A percentile compares a stretch with the other conserved stretches of the same genome.
These are phyloP conservation scores for Coemansia sp. DNA, from an alignment of 192 early-diverging fungal genomes.

Conservation along the genomic window DNA sequence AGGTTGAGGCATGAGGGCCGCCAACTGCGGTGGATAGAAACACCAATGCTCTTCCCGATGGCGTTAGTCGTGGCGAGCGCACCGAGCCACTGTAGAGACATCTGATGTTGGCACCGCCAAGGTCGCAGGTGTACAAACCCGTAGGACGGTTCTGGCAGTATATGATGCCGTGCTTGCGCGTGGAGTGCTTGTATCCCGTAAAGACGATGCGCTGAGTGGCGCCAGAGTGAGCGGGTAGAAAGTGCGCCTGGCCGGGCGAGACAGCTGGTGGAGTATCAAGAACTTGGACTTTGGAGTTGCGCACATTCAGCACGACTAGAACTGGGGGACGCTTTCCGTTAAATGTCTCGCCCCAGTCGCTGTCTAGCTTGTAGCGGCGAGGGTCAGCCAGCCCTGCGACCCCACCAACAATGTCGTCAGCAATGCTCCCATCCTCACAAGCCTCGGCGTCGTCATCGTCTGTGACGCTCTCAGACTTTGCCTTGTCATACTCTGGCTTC, in stretches of 20 bases:
- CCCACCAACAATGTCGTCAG: slow-evolving; percentile 38
- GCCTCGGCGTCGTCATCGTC: background rate
- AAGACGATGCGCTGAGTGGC: slow-evolving; percentile 55
- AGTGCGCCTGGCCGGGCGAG: slow-evolving; percentile 53
- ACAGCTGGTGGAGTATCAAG: slow-evolving; percentile 16
- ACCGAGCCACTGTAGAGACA: slow-evolving; percentile 44
- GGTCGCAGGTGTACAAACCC: slow-evolving; percentile 56
- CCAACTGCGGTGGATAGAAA: slow-evolving; percentile 62
- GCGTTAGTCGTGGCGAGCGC: slow-evolving; percentile 63
- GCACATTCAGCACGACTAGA: slow-evolving; percentile 58
- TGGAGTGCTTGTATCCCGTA: slow-evolving; percentile 60
- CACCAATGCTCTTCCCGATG: slow-evolving; percentile 53
- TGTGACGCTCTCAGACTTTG: slow-evolving; percentile 9
- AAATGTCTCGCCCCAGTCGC: slow-evolving; percentile 74
- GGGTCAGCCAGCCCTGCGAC: slow-evolving; percentile 43
- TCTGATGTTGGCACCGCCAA: slow-evolving; percentile 29
- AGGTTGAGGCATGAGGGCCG: slow-evolving; percentile 69
- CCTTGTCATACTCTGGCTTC: slow-evolving; percentile 45
- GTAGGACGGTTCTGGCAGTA: slow-evolving; percentile 68
- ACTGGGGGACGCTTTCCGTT: slow-evolving; percentile 57
- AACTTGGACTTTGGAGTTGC: slow-evolving; percentile 27
- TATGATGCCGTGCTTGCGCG: slow-evolving; percentile 61
- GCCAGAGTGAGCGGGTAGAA: slow-evolving; percentile 44
- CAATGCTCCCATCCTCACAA: slow-evolving; percentile 12
- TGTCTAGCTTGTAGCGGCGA: slow-evolving; percentile 52